Evolutionary conservation across 1,139 yeast genomes (phyloP).

Genomic region (Zygoascus sp.): DNA sequence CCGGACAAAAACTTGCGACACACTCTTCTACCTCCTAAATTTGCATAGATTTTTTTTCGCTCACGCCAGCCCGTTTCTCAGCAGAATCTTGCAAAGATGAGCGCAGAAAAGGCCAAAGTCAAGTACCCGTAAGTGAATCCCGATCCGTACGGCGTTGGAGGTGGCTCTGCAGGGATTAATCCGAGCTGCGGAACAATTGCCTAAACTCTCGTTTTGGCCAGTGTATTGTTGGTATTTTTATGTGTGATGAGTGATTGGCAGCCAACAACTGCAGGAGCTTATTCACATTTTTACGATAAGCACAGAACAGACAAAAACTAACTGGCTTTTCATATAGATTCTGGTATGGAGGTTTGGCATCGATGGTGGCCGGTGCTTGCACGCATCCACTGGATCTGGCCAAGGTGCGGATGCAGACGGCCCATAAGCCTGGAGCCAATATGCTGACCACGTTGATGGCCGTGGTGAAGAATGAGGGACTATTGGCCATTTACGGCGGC

Average conservation of each 20-base stretch:
- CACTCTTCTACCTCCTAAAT: background rate
- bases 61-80: too few relatives aligned
- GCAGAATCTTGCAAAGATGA: background rate
- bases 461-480: slow-evolving; percentile 62
- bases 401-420: slow-evolving; percentile 79
- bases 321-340: slow-evolving; percentile 33
- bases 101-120: slow-evolving; percentile 11
- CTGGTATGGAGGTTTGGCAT: slow-evolving; percentile 53
- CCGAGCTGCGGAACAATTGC: too few relatives aligned
- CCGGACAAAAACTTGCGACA: background rate
- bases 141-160: too few relatives aligned
- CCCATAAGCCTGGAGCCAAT: slow-evolving; percentile 54
- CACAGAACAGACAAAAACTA: too few relatives aligned
- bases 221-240: too few relatives aligned
- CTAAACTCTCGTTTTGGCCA: too few relatives aligned
- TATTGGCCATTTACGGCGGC: slow-evolving; percentile 69
- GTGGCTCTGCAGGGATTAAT: too few relatives aligned
- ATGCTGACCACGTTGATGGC: slow-evolving; percentile 56
- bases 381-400: slow-evolving; percentile 77
- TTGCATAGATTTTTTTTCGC: background rate
- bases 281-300: too few relatives aligned
- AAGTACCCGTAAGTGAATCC: slow-evolving; percentile 24
- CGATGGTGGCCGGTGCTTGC: slow-evolving; percentile 40
- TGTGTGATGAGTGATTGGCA: too few relatives aligned
- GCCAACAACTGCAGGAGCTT: too few relatives aligned